Percentiles rank a stretch among this genome's conserved stretches.
phyloP scores from a whole-genome alignment of 192 early-diverging fungal species.

The Bifiguratus adelaidae region DNA sequence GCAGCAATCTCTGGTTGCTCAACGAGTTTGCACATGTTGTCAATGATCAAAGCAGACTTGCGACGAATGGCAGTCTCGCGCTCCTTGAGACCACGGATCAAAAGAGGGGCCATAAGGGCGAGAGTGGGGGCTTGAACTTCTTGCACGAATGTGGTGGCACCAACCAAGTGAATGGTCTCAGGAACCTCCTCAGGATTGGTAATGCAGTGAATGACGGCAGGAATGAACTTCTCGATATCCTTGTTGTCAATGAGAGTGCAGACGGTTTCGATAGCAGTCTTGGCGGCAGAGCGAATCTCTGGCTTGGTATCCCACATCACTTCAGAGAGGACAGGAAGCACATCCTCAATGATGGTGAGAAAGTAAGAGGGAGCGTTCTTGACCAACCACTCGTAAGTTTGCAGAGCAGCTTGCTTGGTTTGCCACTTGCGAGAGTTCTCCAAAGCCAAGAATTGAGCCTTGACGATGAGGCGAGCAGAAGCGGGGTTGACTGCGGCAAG shows the following conservation, averaged over 20 bases:
- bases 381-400: conserved; percentile 29
- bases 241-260: conserved; percentile 66
- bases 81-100: conserved; percentile 61
- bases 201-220: conserved; percentile 62
- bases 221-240: conserved; percentile 69
- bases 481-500: conserved; percentile 27
- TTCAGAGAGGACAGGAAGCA: conserved; percentile 63
- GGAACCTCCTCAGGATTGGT: conserved; percentile 71
- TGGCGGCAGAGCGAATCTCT: conserved; percentile 55
- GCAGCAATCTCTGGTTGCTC: conserved; percentile 69
- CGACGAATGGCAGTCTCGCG: conserved; percentile 60
- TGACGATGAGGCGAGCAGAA: conserved; percentile 42
- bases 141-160: conserved; percentile 72
- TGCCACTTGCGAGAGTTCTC: conserved; percentile 70
- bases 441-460: conserved; percentile 51
- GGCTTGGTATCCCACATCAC: conserved; percentile 79
- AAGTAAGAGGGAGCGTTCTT: conserved; percentile 32
- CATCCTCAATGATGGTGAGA: conserved; percentile 39
- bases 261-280: conserved; percentile 51
- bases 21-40: conserved; percentile 88
- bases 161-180: conserved; percentile 66
- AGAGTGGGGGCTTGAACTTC: conserved; percentile 67
- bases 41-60: conserved; percentile 71
- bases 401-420: conserved; percentile 46
- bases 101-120: conserved; percentile 69